phyloP scores from a whole-genome alignment of 805 yeast genomes.

The Kluyveromyces siamensis region DNA sequence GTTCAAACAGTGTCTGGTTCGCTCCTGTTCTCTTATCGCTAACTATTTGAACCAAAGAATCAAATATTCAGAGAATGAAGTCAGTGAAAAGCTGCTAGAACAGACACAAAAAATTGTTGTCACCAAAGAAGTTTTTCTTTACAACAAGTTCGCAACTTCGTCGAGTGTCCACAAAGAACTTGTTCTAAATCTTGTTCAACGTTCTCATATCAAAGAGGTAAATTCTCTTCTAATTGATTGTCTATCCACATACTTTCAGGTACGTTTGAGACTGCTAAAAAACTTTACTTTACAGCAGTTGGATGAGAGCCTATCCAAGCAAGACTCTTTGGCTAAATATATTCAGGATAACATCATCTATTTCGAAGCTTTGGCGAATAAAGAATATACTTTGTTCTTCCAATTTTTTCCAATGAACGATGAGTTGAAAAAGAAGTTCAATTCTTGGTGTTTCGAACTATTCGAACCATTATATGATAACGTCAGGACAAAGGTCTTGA shows the following conservation, averaged over 20 bases:
- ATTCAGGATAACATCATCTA: conserved; percentile 55
- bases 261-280: conserved; percentile 43
- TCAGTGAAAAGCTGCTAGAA: conserved; percentile 18
- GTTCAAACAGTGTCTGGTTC: conserved; percentile 74
- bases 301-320: conserved; percentile 17
- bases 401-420: conserved; percentile 39
- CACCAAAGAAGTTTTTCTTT: conserved; percentile 49
- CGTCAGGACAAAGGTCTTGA: conserved; percentile 54
- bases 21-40: conserved; percentile 67
- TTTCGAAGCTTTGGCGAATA: conserved; percentile 49
- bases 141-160: conserved; percentile 50
- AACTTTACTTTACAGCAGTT: conserved; percentile 34
- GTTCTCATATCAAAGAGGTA: conserved; percentile 42
- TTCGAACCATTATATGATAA: conserved; percentile 74
- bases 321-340: conserved; percentile 35
- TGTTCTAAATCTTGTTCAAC: background rate
- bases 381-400: conserved; percentile 52
- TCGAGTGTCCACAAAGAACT: conserved; percentile 9
- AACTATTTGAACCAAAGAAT: conserved; percentile 46
- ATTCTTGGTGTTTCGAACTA: conserved; percentile 51
- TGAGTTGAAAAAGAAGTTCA: conserved; percentile 30
- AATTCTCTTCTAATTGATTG: conserved; percentile 45
- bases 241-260: conserved; percentile 49
- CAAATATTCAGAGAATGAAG: conserved; percentile 27
- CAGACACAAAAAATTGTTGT: conserved; percentile 15